Base-by-base conservation (phyloP, 1,139 yeast species). In the Sugiyamaella sp. region DNA sequence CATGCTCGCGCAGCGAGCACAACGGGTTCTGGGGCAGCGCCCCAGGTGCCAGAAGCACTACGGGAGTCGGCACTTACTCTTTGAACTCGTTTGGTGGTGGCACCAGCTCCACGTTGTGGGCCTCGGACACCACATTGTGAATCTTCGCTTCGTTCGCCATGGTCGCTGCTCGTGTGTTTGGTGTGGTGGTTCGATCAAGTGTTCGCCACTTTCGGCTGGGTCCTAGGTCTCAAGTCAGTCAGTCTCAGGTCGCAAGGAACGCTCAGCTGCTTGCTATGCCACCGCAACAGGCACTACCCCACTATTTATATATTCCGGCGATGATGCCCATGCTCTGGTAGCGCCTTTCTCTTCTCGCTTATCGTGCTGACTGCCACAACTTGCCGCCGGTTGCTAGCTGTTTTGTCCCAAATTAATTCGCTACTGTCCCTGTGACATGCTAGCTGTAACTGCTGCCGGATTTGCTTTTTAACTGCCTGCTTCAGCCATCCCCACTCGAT, bases 61-160 rank as follows among this genome's bases (percentile, higher is more conserved):
- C 35, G 14, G 8, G 33, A 33, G 21, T 39, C 10, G 24, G 25
- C 20, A 45, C 53, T 19, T 50, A 44, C 49, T 61, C 60, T 24
- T 56, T 45, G 70, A 83, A 84, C 27, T 85, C 87, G 52, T 69
- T 62, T 17, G 89, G 88, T 14, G 86, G 86, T 21, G 67, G 71
- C 49, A 73, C 67, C 55, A 68, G 60, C 33, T 51, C 58, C 43
- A 70, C 73, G 44, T 59, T 58, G 51, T 64, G 66, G 21, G 68
- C 56, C 53, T 64, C 69, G 14, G 57, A 59, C 4, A 65, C 68
- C 21, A 62, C 66, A 10, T 17, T 44, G 22, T 60, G 60, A 27
- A 49, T 51, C 41, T 51, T 48, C 4, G 43, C 48, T 44, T 22
- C 32, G 21, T n/a, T 44, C 14, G 37, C 21, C 48, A 44, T 41